Conservation (phyloP, 2,329 filamentous ascomycete genomes). For the Aspergillus quadricinctus region DNA sequence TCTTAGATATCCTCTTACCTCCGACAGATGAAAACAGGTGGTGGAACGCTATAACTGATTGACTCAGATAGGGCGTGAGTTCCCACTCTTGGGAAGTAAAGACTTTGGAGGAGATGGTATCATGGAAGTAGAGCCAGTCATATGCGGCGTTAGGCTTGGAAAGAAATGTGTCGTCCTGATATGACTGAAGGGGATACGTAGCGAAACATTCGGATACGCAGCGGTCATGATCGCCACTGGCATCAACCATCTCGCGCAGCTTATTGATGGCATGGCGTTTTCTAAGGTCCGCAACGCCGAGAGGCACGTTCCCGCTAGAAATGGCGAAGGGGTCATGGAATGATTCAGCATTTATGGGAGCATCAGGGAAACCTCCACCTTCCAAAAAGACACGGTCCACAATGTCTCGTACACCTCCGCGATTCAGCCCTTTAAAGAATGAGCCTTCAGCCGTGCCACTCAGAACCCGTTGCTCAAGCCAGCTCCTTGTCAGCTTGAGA, state of each 20-base stretch:
- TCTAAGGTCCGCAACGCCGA: conserved; percentile 57
- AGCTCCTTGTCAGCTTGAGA: conserved; percentile 50
- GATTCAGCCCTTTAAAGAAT: conserved; percentile 56
- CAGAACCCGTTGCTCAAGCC: conserved; percentile 58
- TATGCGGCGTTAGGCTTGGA: conserved; percentile 83
- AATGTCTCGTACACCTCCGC: conserved; percentile 60
- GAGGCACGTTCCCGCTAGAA: conserved; percentile 24
- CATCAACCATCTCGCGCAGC: conserved; percentile 59
- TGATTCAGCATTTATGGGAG: conserved; percentile 34
- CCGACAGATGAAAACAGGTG: conserved; percentile 77
- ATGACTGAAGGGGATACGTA: conserved; percentile 79
- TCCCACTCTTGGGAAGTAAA: conserved; percentile 92
- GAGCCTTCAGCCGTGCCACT: conserved; percentile 49
- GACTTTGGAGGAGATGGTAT: conserved; percentile 71
- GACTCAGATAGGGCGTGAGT: conserved; percentile 77
- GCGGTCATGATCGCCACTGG: conserved; percentile 58
- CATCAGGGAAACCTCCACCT: conserved; percentile 56
- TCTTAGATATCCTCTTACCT: conserved; percentile 39
- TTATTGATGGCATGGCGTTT: conserved; percentile 58
- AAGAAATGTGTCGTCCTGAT: conserved; percentile 87
- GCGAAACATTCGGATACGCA: conserved; percentile 71
- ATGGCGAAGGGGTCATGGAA: conserved; percentile 33
- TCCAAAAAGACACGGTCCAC: conserved; percentile 63
- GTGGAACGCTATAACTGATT: conserved; percentile 85
- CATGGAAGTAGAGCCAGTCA: conserved; percentile 95